A percentile compares a stretch with the other conserved stretches of the same genome.
Evolutionary conservation across 108 stramenopile genomes (phyloP).

Genomic region (Pseudonitzschia pungens): DNA sequence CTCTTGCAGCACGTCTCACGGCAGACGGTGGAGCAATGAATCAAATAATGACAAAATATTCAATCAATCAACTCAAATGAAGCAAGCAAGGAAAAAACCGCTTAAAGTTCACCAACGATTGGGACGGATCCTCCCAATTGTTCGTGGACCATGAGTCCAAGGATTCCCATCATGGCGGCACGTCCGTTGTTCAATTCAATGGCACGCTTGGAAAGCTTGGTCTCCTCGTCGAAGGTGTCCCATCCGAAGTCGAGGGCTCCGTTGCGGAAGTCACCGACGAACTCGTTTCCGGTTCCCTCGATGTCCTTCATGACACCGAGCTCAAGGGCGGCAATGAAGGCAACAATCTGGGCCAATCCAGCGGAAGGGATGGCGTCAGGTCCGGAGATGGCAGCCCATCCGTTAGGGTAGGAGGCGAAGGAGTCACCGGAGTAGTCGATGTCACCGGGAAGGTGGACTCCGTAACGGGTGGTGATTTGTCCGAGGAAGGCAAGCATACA

Average conservation of each 20-base stretch:
- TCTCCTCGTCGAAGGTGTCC: conserved; percentile 61
- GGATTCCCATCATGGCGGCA: conserved; percentile 87
- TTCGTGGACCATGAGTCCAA: conserved; percentile 86
- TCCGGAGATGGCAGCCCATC: conserved; percentile 58
- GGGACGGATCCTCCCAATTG: conserved; percentile 47
- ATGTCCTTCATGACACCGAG: conserved; percentile 68
- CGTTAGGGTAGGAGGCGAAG: conserved; percentile 61
- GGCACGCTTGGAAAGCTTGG: conserved; percentile 74
- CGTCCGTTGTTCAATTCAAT: conserved; percentile 91
- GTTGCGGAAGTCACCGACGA: conserved; percentile 79
- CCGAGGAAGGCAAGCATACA: conserved; percentile 75
- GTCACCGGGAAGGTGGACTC: conserved; percentile 60
- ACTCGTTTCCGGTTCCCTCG: conserved; percentile 51
- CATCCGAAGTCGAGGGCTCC: conserved; percentile 75
- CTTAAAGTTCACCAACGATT: conserved; percentile 8
- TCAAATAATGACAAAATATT: no score
- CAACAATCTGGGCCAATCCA: conserved; percentile 62
- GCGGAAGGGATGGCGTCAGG: conserved; percentile 53
- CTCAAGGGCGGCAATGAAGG: conserved; percentile 73
- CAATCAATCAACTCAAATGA: neutral
- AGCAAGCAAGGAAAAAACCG: neutral
- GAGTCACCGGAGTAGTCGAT: conserved; percentile 56
- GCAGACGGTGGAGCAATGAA: no score
- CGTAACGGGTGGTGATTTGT: conserved; percentile 56
- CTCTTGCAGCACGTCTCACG: no score